phyloP scores from a whole-genome alignment of 805 yeast species.

The Brettanomyces nanus region DNA sequence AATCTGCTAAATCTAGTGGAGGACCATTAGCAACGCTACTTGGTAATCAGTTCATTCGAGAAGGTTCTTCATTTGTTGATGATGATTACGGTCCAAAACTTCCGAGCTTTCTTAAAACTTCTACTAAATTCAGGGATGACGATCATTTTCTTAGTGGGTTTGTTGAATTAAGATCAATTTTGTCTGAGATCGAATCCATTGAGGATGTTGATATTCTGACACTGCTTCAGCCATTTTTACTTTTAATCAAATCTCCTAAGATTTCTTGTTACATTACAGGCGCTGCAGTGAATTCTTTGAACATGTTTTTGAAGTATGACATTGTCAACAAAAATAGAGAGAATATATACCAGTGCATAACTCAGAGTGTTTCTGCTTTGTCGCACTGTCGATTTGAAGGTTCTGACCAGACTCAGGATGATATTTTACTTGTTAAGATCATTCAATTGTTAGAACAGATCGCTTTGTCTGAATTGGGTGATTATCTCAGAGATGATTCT shows the following conservation, averaged over 20 bases:
- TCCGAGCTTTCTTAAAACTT: conserved; percentile 17
- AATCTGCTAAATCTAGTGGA: conserved; percentile 55
- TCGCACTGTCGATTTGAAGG: conserved; percentile 96
- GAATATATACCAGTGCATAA: conserved; percentile 48
- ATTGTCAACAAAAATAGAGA: conserved; percentile 50
- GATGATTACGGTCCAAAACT: conserved; percentile 22
- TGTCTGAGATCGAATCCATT: conserved; percentile 46
- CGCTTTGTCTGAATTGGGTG: conserved; percentile 56
- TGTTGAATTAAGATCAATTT: conserved; percentile 65
- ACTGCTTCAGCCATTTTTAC: conserved; percentile 76
- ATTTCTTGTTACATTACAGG: conserved; percentile 84
- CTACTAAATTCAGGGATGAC: conserved; percentile 27
- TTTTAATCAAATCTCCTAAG: conserved; percentile 73
- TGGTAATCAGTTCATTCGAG: conserved; percentile 40
- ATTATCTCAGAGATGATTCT: conserved; percentile 67
- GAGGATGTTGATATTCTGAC: conserved; percentile 61
- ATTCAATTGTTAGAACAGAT: conserved; percentile 64
- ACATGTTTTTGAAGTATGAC: conserved; percentile 63
- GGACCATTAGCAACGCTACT: conserved; percentile 81
- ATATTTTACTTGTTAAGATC: conserved; percentile 79
- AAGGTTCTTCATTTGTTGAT: conserved; percentile 17
- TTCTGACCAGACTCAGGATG: conserved; percentile 86
- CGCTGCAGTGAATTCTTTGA: conserved; percentile 66
- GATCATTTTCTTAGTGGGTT: conserved; percentile 70
- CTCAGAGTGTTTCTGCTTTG: conserved; percentile 63